A percentile compares a stretch with the other conserved stretches of the same genome.
Evolutionary conservation across 495 filamentous ascomycete genomes (phyloP).

Genomic region (Xylaria intraflava): DNA sequence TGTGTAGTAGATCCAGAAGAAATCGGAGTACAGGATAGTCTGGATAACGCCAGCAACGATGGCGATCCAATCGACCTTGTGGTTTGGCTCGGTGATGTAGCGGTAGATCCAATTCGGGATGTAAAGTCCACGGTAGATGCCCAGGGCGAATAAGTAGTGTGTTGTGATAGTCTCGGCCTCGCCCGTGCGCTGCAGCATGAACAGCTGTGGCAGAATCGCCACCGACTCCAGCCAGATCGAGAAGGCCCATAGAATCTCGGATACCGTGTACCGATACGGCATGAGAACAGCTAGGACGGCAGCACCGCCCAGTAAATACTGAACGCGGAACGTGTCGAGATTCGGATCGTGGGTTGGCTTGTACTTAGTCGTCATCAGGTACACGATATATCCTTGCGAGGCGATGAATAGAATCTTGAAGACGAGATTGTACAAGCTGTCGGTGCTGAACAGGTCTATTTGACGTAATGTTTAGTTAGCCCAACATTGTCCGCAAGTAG

Average conservation of each 20-base stretch:
- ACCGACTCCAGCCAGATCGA: constrained; percentile 96
- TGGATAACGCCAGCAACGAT: constrained; percentile 84
- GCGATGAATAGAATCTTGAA: constrained; percentile 95
- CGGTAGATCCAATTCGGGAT: constrained; percentile 98
- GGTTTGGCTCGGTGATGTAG: constrained; percentile 61
- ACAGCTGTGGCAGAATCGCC: constrained; percentile 92
- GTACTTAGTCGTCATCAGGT: constrained; percentile 94
- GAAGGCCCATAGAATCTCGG: constrained; percentile 90
- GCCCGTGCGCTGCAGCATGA: constrained; percentile 94
- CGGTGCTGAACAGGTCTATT: constrained; percentile 81
- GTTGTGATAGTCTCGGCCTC: constrained; percentile 98
- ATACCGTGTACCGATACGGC: constrained; percentile 66
- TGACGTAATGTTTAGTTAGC: not conserved
- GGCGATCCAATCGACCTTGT: constrained; percentile 72
- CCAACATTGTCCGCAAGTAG: not conserved
- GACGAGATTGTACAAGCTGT: constrained; percentile 78
- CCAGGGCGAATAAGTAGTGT: constrained; percentile 96
- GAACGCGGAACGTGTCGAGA: constrained; percentile 91
- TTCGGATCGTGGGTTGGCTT: constrained; percentile 94
- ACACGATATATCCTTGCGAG: constrained; percentile 86
- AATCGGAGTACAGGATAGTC: constrained; percentile 93
- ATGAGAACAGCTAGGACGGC: constrained; percentile 73
- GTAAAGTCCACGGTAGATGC: constrained; percentile 84
- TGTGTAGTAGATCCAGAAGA: constrained; percentile 99
- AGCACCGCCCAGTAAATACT: constrained; percentile 80